Conservation (phyloP, 2,329 filamentous ascomycete genomes). For the Thermothelomyces thermophilus region DNA sequence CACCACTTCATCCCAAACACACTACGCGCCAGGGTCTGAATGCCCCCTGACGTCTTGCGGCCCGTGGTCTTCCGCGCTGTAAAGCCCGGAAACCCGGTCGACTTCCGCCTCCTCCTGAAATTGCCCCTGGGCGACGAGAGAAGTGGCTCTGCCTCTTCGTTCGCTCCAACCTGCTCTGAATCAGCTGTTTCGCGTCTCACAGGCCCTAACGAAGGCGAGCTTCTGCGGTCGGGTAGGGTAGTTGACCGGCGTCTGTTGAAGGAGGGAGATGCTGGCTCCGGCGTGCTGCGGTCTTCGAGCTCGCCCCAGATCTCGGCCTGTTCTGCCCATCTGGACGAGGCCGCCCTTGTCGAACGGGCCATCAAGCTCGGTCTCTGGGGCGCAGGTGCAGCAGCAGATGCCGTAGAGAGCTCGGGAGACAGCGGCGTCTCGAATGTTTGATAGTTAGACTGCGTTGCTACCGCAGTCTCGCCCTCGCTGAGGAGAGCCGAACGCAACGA, state of each 20-base stretch:
- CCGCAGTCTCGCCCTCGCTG: conserved; percentile 32
- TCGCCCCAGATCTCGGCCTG: conserved; percentile 82
- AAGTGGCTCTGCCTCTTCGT: conserved; percentile 16
- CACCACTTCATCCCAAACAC: conserved; percentile 54
- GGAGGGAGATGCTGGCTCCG: conserved; percentile 31
- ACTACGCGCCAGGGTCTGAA: conserved; percentile 46
- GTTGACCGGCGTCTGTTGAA: conserved; percentile 40
- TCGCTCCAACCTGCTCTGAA: conserved; percentile 21
- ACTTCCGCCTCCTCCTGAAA: conserved; percentile 46
- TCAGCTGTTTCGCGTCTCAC: conserved; percentile 30
- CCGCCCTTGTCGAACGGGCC: conserved; percentile 24
- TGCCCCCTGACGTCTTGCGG: conserved; percentile 32
- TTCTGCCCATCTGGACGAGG: conserved; percentile 53
- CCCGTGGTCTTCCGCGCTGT: conserved; percentile 43
- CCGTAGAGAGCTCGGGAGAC: conserved; percentile 29
- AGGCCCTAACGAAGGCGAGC: conserved; percentile 36
- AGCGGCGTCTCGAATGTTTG: conserved; percentile 41
- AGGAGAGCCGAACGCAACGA: conserved; percentile 44
- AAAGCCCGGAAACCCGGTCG: conserved; percentile 57
- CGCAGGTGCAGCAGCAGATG: conserved; percentile 27
- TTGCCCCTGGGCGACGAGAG: conserved; percentile 25
- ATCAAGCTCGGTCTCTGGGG: conserved; percentile 33
- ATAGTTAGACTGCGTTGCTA: conserved; percentile 31
- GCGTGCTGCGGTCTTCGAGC: conserved; percentile 64
- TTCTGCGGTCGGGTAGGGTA: conserved; percentile 39